Evolutionary conservation across 2,329 filamentous ascomycete species (phyloP).

Genomic region (Xylariaceae sp.): DNA sequence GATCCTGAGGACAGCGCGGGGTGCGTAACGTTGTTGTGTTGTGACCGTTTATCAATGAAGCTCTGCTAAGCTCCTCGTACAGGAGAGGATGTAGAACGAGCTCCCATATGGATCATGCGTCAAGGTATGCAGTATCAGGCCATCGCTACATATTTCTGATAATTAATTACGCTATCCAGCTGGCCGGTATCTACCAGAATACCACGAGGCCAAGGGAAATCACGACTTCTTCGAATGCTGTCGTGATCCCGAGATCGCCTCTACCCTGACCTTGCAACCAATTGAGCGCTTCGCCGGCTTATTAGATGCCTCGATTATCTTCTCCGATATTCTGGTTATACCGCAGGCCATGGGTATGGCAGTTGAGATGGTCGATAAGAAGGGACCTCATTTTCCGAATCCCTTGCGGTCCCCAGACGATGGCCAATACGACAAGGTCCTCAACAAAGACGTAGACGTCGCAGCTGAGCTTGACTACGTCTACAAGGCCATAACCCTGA

Average conservation of each 20-base stretch:
- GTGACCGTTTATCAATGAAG: constrained; percentile 18
- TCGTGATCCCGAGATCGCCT: constrained; percentile 88
- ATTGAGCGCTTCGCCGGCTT: constrained; percentile 89
- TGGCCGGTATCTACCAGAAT: constrained; percentile 95
- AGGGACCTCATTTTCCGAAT: constrained; percentile 90
- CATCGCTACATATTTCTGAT: neutral
- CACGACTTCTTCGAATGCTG: constrained; percentile 99
- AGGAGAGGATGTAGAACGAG: constrained; percentile 90
- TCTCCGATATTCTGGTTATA: constrained; percentile 97
- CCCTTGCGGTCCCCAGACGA: constrained; percentile 81
- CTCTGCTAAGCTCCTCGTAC: constrained; percentile 29
- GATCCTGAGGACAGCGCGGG: constrained; percentile 85
- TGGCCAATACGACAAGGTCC: constrained; percentile 77
- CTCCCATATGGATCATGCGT: constrained; percentile 99
- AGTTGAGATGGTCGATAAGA: constrained; percentile 98
- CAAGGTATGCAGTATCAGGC: constrained; percentile 66
- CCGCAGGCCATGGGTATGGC: constrained; percentile 97
- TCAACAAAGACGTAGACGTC: constrained; percentile 81
- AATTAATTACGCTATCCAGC: constrained; percentile 54
- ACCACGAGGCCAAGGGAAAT: constrained; percentile 89
- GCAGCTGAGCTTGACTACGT: constrained; percentile 87
- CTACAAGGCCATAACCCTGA: constrained; percentile 92
- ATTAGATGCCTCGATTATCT: constrained; percentile 96
- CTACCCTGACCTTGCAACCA: constrained; percentile 90
- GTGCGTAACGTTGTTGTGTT: constrained; percentile 50